These are phyloP conservation scores for Macrolepiota dolichaula DNA, from an alignment of 768 basidiomycete species.

Conservation along the genomic window DNA sequence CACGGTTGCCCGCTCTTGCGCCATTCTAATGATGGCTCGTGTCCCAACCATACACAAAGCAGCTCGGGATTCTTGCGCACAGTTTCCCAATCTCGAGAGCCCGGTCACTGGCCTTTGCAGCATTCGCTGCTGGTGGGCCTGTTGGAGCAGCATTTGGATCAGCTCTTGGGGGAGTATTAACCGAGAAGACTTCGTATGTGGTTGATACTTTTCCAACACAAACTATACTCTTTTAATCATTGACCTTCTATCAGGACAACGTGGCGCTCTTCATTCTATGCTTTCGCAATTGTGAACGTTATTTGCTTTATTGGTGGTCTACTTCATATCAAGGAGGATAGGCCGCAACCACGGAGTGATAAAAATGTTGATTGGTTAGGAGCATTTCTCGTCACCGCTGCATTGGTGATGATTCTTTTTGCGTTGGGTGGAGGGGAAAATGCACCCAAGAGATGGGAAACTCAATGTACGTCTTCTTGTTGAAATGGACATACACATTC, in stretches of 20 bases:
- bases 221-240: not conserved
- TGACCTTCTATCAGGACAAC: constrained; percentile 31
- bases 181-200: no score
- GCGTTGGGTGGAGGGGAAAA: constrained; percentile 63
- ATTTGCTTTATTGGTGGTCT: constrained; percentile 51
- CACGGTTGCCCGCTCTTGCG: no score
- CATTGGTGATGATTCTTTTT: constrained; percentile 70
- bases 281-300: constrained; percentile 54
- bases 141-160: no score
- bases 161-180: no score
- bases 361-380: constrained; percentile 79
- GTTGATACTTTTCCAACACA: not conserved
- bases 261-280: constrained; percentile 66
- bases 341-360: constrained; percentile 35
- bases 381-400: constrained; percentile 59
- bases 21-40: no score
- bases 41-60: no score
- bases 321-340: constrained; percentile 59
- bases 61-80: no score
- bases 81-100: no score
- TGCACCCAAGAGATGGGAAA: constrained; percentile 58
- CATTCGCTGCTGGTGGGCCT: no score
- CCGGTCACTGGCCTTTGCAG: no score
- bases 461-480: constrained; percentile 26
- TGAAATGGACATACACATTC: not conserved